phyloP scores from a whole-genome alignment of 345 rosid genomes.

The Brassica incana region DNA sequence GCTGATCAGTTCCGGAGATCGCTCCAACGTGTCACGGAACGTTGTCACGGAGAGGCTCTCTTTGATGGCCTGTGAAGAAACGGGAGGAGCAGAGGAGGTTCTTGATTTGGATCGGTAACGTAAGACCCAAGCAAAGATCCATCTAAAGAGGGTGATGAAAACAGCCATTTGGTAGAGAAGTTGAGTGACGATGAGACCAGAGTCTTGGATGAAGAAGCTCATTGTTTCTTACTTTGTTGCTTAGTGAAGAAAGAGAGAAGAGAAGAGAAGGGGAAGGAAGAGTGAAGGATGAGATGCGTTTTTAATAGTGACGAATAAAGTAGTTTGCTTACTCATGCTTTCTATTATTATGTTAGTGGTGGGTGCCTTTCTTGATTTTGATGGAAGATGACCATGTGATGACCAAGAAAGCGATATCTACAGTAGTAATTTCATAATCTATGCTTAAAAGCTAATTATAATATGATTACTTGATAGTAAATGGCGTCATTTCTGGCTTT shows the following conservation, averaged over 20 bases:
- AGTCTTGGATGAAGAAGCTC: slow-evolving; percentile 62
- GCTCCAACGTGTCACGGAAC: slow-evolving; percentile 50
- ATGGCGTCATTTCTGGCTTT: slow-evolving; percentile 39
- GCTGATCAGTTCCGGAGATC: slow-evolving; percentile 17
- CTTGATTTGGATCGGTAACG: slow-evolving; percentile 40
- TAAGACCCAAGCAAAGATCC: slow-evolving; percentile 57
- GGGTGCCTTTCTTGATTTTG: slow-evolving; percentile 12
- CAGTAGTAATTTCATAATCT: slow-evolving; percentile 12
- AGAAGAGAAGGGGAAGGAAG: slow-evolving; percentile 9
- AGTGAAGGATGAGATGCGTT: not conserved
- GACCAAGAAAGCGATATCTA: slow-evolving; percentile 12
- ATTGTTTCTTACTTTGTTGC: slow-evolving; percentile 14
- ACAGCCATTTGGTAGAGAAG: slow-evolving; percentile 72
- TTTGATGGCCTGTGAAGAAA: slow-evolving; percentile 54
- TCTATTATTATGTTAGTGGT: not conserved
- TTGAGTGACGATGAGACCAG: slow-evolving; percentile 50
- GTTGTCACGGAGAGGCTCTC: slow-evolving; percentile 52
- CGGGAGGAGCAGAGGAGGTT: not conserved
- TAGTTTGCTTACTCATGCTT: not conserved
- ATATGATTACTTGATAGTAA: not conserved
- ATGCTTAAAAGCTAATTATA: not conserved
- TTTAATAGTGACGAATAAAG: slow-evolving; percentile 22
- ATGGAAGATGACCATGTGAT: slow-evolving; percentile 36
- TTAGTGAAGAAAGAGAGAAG: not conserved
- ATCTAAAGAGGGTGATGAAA: slow-evolving; percentile 59